These are phyloP conservation scores for Lentinula guzmanii DNA, from an alignment of 768 basidiomycete species.

Conservation along the genomic window DNA sequence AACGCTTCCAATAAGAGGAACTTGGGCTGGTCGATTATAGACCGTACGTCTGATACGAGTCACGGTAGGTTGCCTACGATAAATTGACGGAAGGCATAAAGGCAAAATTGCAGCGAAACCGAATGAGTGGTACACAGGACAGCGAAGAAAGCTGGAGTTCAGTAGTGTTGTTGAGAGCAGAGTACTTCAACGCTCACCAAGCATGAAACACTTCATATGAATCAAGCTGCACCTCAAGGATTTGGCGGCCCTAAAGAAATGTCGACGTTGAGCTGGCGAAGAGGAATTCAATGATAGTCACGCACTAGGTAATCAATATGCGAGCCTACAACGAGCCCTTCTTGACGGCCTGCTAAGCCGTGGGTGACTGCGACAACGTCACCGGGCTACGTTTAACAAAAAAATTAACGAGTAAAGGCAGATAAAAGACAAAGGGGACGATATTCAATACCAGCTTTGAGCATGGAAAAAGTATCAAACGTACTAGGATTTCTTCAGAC, in stretches of 20 bases:
- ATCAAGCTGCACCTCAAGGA: slow-evolving; percentile 79
- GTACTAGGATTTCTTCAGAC: neutral
- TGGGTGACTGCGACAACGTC: slow-evolving; percentile 77
- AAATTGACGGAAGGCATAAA: too few relatives aligned
- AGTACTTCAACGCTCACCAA: slow-evolving; percentile 34
- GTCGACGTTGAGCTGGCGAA: neutral
- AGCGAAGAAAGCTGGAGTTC: neutral
- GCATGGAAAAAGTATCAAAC: neutral
- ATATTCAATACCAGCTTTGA: neutral
- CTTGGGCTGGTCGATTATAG: slow-evolving; percentile 38
- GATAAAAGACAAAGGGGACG: neutral
- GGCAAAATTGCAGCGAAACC: too few relatives aligned
- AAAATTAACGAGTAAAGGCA: neutral
- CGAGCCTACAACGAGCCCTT: slow-evolving; percentile 77
- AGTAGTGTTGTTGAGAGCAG: neutral
- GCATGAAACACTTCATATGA: slow-evolving; percentile 61
- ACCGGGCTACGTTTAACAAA: slow-evolving; percentile 39
- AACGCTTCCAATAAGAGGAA: slow-evolving; percentile 21
- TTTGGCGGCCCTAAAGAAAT: slow-evolving; percentile 64
- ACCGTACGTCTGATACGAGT: slow-evolving; percentile 74
- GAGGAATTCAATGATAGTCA: slow-evolving; percentile 9
- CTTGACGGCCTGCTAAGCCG: slow-evolving; percentile 54
- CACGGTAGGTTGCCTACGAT: slow-evolving; percentile 64
- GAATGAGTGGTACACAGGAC: neutral
- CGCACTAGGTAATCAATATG: slow-evolving; percentile 66